Conservation (phyloP, 1,284 basidiomycete species). For the Malassezia furfur region DNA sequence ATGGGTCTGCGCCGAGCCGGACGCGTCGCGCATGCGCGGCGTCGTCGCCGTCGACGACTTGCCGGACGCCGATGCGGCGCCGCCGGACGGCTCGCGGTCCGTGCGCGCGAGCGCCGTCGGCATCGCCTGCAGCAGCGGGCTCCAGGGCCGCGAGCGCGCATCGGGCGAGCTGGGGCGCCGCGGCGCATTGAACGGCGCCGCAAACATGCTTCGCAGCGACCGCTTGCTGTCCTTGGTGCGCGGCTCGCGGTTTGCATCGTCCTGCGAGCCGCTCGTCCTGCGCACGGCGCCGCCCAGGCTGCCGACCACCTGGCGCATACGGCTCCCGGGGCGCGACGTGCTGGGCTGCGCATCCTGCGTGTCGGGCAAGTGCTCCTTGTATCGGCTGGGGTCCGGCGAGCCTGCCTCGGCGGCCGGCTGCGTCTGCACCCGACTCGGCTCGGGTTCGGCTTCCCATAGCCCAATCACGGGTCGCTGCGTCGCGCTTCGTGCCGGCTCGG, state of each 20-base stretch:
- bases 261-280: neutral
- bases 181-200: neutral
- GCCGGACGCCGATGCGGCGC: neutral
- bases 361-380: neutral
- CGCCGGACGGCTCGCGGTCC: neutral
- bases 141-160: neutral
- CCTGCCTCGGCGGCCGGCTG: neutral
- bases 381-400: neutral
- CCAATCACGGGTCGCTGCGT: neutral
- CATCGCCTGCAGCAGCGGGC: neutral
- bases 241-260: neutral
- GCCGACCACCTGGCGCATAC: neutral
- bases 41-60: neutral
- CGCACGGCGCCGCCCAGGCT: neutral
- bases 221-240: neutral
- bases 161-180: neutral
- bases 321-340: neutral
- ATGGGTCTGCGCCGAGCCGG: neutral
- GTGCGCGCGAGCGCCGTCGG: neutral
- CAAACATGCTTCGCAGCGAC: constrained; percentile 2
- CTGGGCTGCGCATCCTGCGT: neutral
- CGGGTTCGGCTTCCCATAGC: neutral
- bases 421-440: constrained; percentile 1
- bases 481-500: too few relatives aligned
- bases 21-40: neutral